Base-by-base conservation (phyloP, 78 protist species). In the Capsaspora owczarzaki region DNA sequence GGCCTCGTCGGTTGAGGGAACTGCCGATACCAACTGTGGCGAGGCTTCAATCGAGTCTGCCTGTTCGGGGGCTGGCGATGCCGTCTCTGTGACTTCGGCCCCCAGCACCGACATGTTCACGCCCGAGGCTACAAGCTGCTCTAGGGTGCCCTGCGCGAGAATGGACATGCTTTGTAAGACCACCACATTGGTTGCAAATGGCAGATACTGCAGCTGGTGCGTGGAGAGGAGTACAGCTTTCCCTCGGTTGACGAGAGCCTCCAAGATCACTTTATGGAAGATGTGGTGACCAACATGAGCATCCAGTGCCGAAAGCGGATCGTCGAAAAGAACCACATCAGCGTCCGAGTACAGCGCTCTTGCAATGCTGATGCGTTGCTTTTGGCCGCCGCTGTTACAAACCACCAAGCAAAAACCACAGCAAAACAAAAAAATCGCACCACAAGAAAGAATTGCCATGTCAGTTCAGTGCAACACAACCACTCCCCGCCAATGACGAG, bases 361-460 rank as follows among this genome's bases (percentile, higher is more conserved):
- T 19, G 98, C 99, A 1, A 97, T 70, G 33, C 89, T 66, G 29
- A 97, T 87, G 37, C 99, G 89, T 74, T 84, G 92, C 83, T 97
- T 95, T 88, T 97, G 99, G 40, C 99, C 99, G 44, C 99, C 99
- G 35, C 83, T 56, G 66, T 56, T 16, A 56, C 29, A 56, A 29
- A 16, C 29, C 10, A n/a, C n/a, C n/a, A n/a, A n/a, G n/a, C n/a
- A n/a, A n/a, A n/a, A n/a, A n/a, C n/a, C n/a, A n/a, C n/a, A n/a
- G n/a, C n/a, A n/a, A n/a, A n/a, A n/a, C n/a, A n/a, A n/a, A n/a
- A n/a, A n/a, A n/a, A n/a, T n/a, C n/a, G n/a, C n/a, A n/a, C n/a
- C n/a, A n/a, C n/a, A n/a, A n/a, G n/a, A n/a, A n/a, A n/a, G n/a
- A n/a, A n/a, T n/a, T n/a, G n/a, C n/a, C n/a, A n/a, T n/a, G n/a